Conservation (phyloP, 73 alveolate genomes). For the Paramecium sexaurelia region DNA sequence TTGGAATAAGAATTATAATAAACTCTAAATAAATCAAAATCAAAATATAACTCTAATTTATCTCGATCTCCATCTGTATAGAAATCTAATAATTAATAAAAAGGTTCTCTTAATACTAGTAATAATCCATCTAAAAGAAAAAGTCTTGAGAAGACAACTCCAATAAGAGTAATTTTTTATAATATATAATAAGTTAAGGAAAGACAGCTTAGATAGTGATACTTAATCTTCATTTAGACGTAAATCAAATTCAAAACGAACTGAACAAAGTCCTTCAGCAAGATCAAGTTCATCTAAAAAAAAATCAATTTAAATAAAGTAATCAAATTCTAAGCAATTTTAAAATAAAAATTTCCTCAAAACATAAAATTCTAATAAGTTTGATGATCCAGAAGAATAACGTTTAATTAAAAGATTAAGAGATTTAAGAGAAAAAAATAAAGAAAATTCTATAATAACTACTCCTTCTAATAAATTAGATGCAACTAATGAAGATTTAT, state of each 20-base stretch:
- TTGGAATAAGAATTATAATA: neutral
- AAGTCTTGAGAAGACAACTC: neutral
- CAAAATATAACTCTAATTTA: neutral
- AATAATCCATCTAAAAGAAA: neutral
- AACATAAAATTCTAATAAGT: neutral
- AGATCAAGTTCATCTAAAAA: neutral
- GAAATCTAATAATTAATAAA: neutral
- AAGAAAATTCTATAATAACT: neutral
- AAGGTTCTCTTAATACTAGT: neutral
- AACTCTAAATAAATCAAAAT: neutral
- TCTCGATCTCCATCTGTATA: neutral
- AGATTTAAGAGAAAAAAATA: constrained; percentile 8
- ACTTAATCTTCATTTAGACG: constrained; percentile 1
- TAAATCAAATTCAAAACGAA: neutral
- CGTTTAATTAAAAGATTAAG: neutral
- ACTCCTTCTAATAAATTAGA: neutral
- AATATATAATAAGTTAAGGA: neutral
- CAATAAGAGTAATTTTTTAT: neutral
- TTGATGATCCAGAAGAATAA: neutral
- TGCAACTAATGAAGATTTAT: neutral
- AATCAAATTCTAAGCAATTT: neutral
- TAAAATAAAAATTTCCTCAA: neutral
- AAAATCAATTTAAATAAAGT: neutral
- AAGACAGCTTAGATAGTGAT: neutral
- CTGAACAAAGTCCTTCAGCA: neutral